phyloP scores from a whole-genome alignment of 208 protist species.

The Phytomonas sp. region DNA sequence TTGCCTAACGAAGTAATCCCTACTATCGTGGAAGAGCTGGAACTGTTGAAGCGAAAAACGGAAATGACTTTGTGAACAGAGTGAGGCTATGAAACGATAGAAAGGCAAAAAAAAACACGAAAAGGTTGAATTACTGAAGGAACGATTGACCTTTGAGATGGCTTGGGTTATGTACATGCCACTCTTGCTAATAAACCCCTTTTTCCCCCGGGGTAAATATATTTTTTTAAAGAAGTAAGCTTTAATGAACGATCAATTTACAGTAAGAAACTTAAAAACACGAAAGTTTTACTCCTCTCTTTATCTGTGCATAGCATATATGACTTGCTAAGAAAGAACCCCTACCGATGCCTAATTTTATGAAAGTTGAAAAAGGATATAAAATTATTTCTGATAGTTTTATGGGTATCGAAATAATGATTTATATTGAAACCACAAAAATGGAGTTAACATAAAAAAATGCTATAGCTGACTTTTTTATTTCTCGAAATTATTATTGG shows the following conservation, averaged over 20 bases:
- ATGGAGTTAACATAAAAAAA: no score
- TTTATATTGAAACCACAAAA: no score
- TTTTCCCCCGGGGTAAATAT: no score
- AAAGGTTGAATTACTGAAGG: not conserved
- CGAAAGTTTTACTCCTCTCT: not conserved
- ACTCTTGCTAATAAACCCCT: not conserved
- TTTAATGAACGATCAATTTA: no score
- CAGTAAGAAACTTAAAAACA: no score
- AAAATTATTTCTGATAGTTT: no score
- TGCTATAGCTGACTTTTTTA: no score
- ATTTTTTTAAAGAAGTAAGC: no score
- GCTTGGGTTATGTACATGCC: not conserved
- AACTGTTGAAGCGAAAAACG: constrained; percentile 13
- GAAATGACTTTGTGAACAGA: not conserved
- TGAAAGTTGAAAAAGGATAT: no score
- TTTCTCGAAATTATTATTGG: not conserved
- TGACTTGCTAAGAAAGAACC: no score
- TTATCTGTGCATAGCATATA: not conserved
- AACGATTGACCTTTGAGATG: not conserved
- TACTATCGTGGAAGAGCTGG: constrained; percentile 38
- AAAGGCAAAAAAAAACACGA: not conserved
- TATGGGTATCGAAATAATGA: no score
- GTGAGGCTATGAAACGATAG: not conserved
- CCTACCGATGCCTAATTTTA: no score
- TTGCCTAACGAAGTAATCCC: constrained; percentile 29